These are phyloP conservation scores for Pestalotiopsis sp. DNA, from an alignment of 2,329 filamentous ascomycete species.

Conservation along the genomic window DNA sequence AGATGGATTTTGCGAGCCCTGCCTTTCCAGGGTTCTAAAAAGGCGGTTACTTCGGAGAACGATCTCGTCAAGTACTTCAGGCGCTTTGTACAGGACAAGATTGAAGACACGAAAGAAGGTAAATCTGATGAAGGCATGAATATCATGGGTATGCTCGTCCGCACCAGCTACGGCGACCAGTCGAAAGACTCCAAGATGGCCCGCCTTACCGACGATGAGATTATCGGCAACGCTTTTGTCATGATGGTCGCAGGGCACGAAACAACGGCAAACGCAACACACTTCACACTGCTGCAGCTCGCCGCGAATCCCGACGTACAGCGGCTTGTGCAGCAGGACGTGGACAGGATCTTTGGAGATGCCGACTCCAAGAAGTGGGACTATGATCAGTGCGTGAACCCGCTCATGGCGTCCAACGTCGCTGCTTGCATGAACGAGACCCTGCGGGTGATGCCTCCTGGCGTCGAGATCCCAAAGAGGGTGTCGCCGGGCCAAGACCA, in stretches of 20 bases:
- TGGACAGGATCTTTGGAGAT: conserved; percentile 66
- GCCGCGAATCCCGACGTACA: conserved; percentile 68
- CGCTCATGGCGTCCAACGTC: conserved; percentile 69
- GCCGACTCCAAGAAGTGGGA: conserved; percentile 65
- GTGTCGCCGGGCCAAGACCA: conserved; percentile 54
- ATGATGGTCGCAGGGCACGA: conserved; percentile 78
- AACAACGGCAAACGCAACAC: conserved; percentile 75
- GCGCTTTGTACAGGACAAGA: conserved; percentile 67
- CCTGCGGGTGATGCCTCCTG: conserved; percentile 72
- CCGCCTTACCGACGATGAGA: conserved; percentile 62
- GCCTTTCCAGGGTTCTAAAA: conserved; percentile 53
- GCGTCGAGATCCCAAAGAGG: conserved; percentile 72
- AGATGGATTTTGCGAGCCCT: conserved; percentile 55
- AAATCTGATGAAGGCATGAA: conserved; percentile 51
- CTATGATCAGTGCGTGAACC: conserved; percentile 68
- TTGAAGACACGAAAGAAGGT: conserved; percentile 40
- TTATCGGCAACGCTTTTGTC: conserved; percentile 73
- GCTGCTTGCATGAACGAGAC: conserved; percentile 80
- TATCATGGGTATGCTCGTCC: conserved; percentile 53
- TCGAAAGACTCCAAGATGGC: conserved; percentile 30
- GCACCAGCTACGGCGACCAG: conserved; percentile 40
- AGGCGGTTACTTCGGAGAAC: conserved; percentile 54
- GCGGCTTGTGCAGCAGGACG: conserved; percentile 66
- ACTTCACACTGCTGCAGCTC: conserved; percentile 71
- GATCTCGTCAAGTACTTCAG: conserved; percentile 73